Base-by-base conservation (phyloP, 768 basidiomycete genomes). In the Rubroboletus satanas region DNA sequence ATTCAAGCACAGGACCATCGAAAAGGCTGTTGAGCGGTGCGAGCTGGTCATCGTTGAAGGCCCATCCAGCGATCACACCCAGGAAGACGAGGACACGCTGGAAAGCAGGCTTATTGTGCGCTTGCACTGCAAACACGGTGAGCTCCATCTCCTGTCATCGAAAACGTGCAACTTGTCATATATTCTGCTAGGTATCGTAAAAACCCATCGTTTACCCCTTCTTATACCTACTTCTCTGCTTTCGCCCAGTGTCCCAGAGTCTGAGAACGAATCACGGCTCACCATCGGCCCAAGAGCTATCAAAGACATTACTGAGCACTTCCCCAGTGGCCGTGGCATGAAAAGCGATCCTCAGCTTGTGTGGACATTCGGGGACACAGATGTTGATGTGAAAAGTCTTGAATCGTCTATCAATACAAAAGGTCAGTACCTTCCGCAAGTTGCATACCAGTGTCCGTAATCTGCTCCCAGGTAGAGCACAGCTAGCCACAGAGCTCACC, bases 61-160 rank as follows among this genome's bases (percentile, higher is more conserved):
- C 39, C 79, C 77, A 8, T 59, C 69, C 14, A 54, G 60, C n/a
- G 61, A 64, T 10, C 70, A 71, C 5, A 65, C 72, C 17, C 68
- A 69, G 10, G 73, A 70, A 26, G 70, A 71, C 11, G 66, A 68
- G 56, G 88, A 90, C 59, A 75, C 79, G 45, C 73, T 90, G 7
- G 88, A 91, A 68, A 87, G 84, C 63, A 85, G 79, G 62, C 73
- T 93, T 49, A 76, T 88, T 31, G 73, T 93, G 37, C 84, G 84
- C 58, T 69, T 93, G 47, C 79, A 89, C 62, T 93, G 91, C 69
- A 92, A 93, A 75, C 87, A 92, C 60, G 91, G 90, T 89, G 66
- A 58, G 73, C 58, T 11, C 36, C 1, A 9, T 18, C 45, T 37
- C 32, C 26, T 31, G 4, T 28, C n/a, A 44, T 10, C 47, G 10